Evolutionary conservation across 306 rosid genomes (phyloP).

Genomic region (Lagenaria siceraria): DNA sequence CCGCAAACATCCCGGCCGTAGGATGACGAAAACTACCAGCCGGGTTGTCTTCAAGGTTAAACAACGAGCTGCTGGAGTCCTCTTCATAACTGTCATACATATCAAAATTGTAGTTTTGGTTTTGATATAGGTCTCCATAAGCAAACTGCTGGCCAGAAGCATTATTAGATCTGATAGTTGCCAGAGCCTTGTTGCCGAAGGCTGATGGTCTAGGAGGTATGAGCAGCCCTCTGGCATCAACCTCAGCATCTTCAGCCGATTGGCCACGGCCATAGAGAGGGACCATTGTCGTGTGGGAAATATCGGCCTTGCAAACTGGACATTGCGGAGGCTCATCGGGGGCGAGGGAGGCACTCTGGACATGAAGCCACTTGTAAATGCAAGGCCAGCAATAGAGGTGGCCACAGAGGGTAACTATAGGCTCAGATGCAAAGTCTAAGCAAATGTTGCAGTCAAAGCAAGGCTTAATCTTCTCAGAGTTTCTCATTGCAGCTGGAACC

Average conservation of each 20-base stretch:
- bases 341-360: slow-evolving; percentile 64
- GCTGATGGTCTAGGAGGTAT: slow-evolving; percentile 83
- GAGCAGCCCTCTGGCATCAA: slow-evolving; percentile 16
- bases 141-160: slow-evolving; percentile 40
- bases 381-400: slow-evolving; percentile 98
- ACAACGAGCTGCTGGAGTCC: slow-evolving; percentile 26
- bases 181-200: slow-evolving; percentile 20
- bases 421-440: slow-evolving; percentile 61
- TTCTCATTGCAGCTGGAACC: slow-evolving; percentile 18
- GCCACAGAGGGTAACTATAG: slow-evolving; percentile 84
- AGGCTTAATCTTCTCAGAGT: slow-evolving; percentile 27
- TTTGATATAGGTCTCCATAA: slow-evolving; percentile 58
- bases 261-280: slow-evolving; percentile 78
- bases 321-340: slow-evolving; percentile 71
- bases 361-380: slow-evolving; percentile 85
- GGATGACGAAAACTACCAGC: slow-evolving; percentile 35
- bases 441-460: slow-evolving; percentile 88
- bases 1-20: slow-evolving; percentile 49
- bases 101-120: slow-evolving; percentile 18
- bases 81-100: slow-evolving; percentile 21
- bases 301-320: slow-evolving; percentile 84
- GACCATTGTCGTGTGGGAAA: slow-evolving; percentile 67
- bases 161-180: slow-evolving; percentile 10
- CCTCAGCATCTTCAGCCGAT: not conserved
- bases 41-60: slow-evolving; percentile 24